Conservation (phyloP, 2,329 filamentous ascomycete genomes). For the Colletotrichum noveboracense region DNA sequence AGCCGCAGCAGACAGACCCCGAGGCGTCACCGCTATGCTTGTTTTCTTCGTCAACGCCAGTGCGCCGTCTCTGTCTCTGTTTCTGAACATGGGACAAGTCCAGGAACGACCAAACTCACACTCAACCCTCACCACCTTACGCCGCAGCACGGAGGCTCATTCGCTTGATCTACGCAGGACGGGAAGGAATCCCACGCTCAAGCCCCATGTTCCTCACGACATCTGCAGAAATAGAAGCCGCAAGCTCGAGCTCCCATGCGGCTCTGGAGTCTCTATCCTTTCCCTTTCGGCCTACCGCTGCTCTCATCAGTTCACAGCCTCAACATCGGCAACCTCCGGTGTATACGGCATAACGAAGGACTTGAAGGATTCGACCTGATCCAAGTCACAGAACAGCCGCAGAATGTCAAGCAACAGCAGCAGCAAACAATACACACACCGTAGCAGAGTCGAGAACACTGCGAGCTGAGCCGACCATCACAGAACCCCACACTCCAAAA, state of each 20-base stretch:
- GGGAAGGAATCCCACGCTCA: not conserved
- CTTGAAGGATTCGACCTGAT: not conserved
- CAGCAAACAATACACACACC: not conserved
- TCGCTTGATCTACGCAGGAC: not conserved
- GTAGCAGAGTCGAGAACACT: not conserved
- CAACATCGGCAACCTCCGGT: not conserved
- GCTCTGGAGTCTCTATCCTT: not conserved
- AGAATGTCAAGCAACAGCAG: not conserved
- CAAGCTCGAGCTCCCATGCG: not conserved
- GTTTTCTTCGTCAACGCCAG: not conserved
- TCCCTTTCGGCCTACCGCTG: not conserved
- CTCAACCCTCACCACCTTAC: not conserved
- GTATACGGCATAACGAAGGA: not conserved
- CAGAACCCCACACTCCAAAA: not conserved
- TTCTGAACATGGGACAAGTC: slow-evolving; percentile 18
- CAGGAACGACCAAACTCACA: not conserved
- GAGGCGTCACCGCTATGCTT: slow-evolving; percentile 1
- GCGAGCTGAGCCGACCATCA: not conserved
- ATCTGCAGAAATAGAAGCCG: not conserved
- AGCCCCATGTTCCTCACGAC: not conserved
- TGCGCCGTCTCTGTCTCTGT: not conserved
- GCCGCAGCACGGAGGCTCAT: not conserved
- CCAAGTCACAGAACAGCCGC: not conserved
- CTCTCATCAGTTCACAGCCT: not conserved
- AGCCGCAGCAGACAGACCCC: not conserved